A percentile compares a stretch with the other conserved stretches of the same genome.
Conservation (phyloP, 805 yeast genomes). For the Spathaspora girioi region DNA sequence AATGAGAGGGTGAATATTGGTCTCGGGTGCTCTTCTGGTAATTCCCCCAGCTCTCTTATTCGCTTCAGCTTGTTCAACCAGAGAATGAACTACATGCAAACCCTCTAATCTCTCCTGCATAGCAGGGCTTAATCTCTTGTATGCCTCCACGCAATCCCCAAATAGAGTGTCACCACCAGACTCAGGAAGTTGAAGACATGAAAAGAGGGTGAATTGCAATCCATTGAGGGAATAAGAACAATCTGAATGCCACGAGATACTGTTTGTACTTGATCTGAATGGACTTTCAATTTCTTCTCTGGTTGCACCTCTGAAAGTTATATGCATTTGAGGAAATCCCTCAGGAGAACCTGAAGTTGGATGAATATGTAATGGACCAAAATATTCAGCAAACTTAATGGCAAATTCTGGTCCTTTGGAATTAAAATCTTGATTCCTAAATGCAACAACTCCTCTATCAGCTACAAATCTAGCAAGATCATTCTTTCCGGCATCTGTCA, state of each 20-base stretch:
- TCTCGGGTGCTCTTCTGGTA: constrained; percentile 29
- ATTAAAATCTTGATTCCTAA: constrained; percentile 29
- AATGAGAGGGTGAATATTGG: constrained; percentile 32
- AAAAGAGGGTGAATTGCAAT: constrained; percentile 31
- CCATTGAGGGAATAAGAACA: constrained; percentile 34
- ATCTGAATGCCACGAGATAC: constrained; percentile 36
- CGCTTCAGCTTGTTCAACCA: constrained; percentile 27
- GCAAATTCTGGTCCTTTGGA: constrained; percentile 41
- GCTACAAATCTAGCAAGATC: constrained; percentile 31
- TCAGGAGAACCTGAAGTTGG: constrained; percentile 21
- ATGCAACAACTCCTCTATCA: constrained; percentile 31
- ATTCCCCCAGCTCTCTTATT: constrained; percentile 29
- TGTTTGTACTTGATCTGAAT: constrained; percentile 24
- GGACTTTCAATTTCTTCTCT: constrained; percentile 24
- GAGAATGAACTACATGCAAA: constrained; percentile 32
- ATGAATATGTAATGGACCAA: constrained; percentile 19
- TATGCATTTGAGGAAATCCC: constrained; percentile 31
- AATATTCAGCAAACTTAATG: constrained; percentile 19
- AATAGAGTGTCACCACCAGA: constrained; percentile 36
- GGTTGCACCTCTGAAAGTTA: constrained; percentile 30
- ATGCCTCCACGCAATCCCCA: constrained; percentile 36
- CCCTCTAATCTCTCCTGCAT: constrained; percentile 29
- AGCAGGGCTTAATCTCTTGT: constrained; percentile 32
- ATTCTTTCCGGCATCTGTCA: constrained; percentile 24
- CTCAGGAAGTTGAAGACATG: constrained; percentile 34